These are phyloP conservation scores for Endotrypanum monterogeii DNA, from an alignment of 208 protist species.

Conservation along the genomic window DNA sequence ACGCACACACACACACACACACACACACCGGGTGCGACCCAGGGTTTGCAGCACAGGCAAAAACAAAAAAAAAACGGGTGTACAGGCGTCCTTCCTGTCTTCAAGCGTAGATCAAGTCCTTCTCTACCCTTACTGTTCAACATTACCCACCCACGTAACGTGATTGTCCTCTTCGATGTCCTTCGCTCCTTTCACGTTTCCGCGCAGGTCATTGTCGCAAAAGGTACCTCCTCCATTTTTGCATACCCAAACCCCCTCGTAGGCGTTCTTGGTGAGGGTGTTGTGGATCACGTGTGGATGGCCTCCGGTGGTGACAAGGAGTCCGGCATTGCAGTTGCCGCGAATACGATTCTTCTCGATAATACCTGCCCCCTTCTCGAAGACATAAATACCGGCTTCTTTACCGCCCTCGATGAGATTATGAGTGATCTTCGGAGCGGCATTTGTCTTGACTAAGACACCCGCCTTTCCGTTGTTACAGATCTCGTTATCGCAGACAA, in stretches of 20 bases:
- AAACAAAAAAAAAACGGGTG: too few species aligned
- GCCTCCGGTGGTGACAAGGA: slow-evolving; percentile 82
- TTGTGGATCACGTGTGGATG: slow-evolving; percentile 77
- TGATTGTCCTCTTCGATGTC: slow-evolving; percentile 65
- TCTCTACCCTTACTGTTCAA: slow-evolving; percentile 29
- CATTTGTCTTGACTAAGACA: slow-evolving; percentile 77
- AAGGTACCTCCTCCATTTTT: slow-evolving; percentile 75
- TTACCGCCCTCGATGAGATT: slow-evolving; percentile 81
- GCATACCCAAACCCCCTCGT: slow-evolving; percentile 92
- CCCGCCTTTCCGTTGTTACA: slow-evolving; percentile 71
- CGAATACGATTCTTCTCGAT: slow-evolving; percentile 78
- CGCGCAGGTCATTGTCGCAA: slow-evolving; percentile 81
- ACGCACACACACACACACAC: too few species aligned
- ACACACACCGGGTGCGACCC: too few species aligned
- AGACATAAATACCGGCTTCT: slow-evolving; percentile 89
- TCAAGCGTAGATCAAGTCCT: background rate
- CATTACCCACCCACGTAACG: slow-evolving; percentile 71
- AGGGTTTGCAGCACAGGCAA: too few species aligned
- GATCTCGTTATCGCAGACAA: slow-evolving; percentile 84
- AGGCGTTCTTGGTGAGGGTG: slow-evolving; percentile 69
- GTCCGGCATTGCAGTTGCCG: slow-evolving; percentile 77
- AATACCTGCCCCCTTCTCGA: slow-evolving; percentile 72
- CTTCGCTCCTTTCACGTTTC: slow-evolving; percentile 75
- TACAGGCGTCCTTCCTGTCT: too few species aligned
- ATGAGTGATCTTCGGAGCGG: slow-evolving; percentile 62